Conservation (phyloP, 371 early-diverging fungal genomes). For the Nematocida sp. region DNA sequence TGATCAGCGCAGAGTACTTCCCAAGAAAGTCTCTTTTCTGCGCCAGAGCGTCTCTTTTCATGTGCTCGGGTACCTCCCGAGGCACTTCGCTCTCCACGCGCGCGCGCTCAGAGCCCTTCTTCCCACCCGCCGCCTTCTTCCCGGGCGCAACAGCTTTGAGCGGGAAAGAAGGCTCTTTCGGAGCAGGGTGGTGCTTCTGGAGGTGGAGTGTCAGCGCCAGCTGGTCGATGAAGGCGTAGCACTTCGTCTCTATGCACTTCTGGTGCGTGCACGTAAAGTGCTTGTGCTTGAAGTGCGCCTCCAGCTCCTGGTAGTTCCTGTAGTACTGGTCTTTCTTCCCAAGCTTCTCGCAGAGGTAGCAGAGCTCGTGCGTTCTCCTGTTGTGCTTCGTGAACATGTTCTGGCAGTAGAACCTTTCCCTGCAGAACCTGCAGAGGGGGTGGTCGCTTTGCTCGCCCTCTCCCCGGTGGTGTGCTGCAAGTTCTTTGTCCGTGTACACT, state of each 20-base stretch:
- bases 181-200: conserved; percentile 32
- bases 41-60: conserved; percentile 50
- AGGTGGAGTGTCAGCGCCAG: conserved; percentile 60
- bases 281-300: conserved; percentile 57
- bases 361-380: conserved; percentile 56
- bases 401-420: conserved; percentile 57
- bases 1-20: conserved; percentile 34
- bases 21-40: conserved; percentile 5
- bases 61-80: conserved; percentile 51
- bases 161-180: not conserved
- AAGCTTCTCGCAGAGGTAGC: conserved; percentile 59
- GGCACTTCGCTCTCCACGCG: too few species aligned
- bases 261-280: conserved; percentile 61
- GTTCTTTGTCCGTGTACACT: conserved; percentile 39
- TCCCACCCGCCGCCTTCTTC: not conserved
- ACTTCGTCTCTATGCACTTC: conserved; percentile 54
- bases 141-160: too few species aligned
- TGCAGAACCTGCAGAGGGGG: conserved; percentile 60
- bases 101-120: too few species aligned
- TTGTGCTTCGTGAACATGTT: conserved; percentile 57
- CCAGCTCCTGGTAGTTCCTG: conserved; percentile 58
- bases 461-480: conserved; percentile 54
- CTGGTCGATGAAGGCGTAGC: conserved; percentile 63
- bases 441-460: conserved; percentile 57
- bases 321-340: conserved; percentile 60